phyloP scores from a whole-genome alignment of 2,329 filamentous ascomycete genomes.

The Fusarium pseudonygamai region DNA sequence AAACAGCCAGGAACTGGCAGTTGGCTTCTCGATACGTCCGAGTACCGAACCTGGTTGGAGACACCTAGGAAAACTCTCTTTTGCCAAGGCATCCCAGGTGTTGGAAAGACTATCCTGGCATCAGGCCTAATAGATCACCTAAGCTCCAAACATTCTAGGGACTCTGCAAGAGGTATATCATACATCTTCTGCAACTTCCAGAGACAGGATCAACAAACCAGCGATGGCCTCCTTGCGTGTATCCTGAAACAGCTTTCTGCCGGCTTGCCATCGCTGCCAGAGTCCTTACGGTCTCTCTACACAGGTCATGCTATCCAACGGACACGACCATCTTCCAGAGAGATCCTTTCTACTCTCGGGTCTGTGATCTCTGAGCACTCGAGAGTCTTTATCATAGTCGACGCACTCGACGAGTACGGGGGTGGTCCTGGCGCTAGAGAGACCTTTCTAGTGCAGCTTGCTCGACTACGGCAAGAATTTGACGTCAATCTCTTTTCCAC shows the following conservation, averaged over 20 bases:
- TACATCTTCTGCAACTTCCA: neutral
- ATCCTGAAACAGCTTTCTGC: neutral
- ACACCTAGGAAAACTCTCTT: neutral
- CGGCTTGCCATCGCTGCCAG: fast-evolving
- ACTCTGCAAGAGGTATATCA: neutral
- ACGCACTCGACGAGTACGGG: neutral
- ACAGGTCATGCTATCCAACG: neutral
- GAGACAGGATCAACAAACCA: neutral
- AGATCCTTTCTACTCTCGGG: neutral
- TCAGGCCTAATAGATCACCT: neutral
- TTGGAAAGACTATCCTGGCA: fast-evolving
- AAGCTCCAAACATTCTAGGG: neutral
- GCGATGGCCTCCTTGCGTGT: neutral
- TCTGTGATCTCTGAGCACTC: fast-evolving
- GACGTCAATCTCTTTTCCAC: neutral
- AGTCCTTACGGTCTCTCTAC: neutral
- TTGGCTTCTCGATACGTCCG: fast-evolving
- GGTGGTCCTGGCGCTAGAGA: neutral
- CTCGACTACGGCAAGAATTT: neutral
- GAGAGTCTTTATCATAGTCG: fast-evolving
- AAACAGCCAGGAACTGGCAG: neutral
- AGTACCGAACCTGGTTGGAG: neutral
- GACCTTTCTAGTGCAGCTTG: fast-evolving
- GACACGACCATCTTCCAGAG: neutral
- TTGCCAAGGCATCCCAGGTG: neutral